Evolutionary conservation across 805 yeast genomes (phyloP).

Genomic region (Groenewaldozyma tartarivorans): DNA sequence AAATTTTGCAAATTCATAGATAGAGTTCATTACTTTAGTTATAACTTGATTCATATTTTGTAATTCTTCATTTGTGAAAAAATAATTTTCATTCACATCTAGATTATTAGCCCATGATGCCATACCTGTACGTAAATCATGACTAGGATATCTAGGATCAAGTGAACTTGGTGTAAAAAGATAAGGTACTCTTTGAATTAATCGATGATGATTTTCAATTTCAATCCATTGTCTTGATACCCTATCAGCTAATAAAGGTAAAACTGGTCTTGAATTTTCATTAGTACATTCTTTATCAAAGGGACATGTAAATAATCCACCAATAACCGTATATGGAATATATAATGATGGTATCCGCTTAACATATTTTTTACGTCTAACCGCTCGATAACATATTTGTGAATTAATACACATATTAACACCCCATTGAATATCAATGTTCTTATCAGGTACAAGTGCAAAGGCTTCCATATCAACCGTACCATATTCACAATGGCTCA

Average conservation of each 20-base stretch:
- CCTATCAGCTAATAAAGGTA: conserved; percentile 54
- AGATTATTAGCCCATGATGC: conserved; percentile 39
- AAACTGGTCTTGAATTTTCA: conserved; percentile 32
- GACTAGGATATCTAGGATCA: conserved; percentile 18
- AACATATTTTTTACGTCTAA: conserved; percentile 49
- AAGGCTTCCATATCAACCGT: conserved; percentile 34
- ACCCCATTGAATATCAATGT: conserved; percentile 41
- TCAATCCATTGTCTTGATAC: conserved; percentile 38
- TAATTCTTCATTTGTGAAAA: conserved; percentile 32
- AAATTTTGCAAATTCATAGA: conserved; percentile 13
- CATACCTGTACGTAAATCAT: conserved; percentile 15
- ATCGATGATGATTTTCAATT: conserved; percentile 11
- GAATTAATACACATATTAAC: conserved; percentile 13
- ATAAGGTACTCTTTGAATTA: conserved; percentile 47
- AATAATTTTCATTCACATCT: conserved; percentile 43
- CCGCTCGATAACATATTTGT: conserved; percentile 43
- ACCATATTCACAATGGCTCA: conserved; percentile 48
- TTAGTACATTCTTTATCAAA: conserved; percentile 18
- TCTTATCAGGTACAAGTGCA: conserved; percentile 24
- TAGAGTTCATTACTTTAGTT: conserved; percentile 18
- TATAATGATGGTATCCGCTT: conserved; percentile 35
- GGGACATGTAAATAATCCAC: conserved; percentile 50
- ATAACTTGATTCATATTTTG: conserved; percentile 25
- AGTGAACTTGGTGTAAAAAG: conserved; percentile 39
- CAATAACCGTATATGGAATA: conserved; percentile 52